phyloP scores from a whole-genome alignment of 1,284 basidiomycete species.

The Trametes polyzona region DNA sequence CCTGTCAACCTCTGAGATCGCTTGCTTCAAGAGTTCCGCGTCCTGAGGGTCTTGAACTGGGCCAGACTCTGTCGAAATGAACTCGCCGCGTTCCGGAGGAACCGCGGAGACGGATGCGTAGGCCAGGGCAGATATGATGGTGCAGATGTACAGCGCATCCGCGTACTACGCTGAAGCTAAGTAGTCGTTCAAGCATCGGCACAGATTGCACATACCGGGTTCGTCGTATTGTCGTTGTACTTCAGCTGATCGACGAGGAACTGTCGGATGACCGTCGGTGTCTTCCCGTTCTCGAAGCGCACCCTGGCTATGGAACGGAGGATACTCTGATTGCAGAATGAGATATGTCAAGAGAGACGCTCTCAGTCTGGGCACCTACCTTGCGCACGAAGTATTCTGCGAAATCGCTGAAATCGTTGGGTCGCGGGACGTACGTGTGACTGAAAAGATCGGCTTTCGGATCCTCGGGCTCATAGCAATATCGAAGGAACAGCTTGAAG shows the following conservation, averaged over 20 bases:
- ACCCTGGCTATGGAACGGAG: constrained; percentile 84
- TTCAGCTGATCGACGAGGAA: constrained; percentile 90
- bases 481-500: constrained; percentile 93
- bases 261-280: constrained; percentile 86
- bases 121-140: constrained; percentile 84
- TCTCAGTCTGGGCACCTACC: constrained; percentile 45
- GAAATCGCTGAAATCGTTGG: constrained; percentile 93
- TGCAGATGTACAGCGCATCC: constrained; percentile 91
- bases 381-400: constrained; percentile 95
- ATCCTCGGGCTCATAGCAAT: constrained; percentile 88
- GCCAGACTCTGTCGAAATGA: constrained; percentile 68
- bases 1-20: constrained; percentile 82
- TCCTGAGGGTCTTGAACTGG: constrained; percentile 69
- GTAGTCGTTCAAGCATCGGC: neutral
- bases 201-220: constrained; percentile 60
- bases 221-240: constrained; percentile 95
- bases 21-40: constrained; percentile 68
- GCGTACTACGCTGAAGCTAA: constrained; percentile 63
- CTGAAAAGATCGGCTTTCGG: constrained; percentile 79
- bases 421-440: constrained; percentile 86
- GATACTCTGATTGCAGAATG: constrained; percentile 54
- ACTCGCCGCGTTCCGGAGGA: constrained; percentile 78
- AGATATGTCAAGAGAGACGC: constrained; percentile 8
- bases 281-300: constrained; percentile 85
- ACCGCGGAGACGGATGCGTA: constrained; percentile 75